Base-by-base conservation (phyloP, 2,329 filamentous ascomycete genomes). In the Phoma sp. region DNA sequence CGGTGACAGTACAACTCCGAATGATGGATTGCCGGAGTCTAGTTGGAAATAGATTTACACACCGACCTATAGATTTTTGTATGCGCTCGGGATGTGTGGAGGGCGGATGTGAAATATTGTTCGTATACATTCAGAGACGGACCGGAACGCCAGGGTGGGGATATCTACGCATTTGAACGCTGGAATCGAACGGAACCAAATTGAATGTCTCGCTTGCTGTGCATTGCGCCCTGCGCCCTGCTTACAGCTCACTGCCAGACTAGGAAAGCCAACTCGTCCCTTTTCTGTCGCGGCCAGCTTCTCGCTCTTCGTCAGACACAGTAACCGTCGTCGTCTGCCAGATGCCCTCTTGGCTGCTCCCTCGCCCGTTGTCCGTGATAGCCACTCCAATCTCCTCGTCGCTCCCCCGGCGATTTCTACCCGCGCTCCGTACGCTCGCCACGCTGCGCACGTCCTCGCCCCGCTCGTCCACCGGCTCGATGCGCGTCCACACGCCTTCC, bases 261-360 rank as follows among this genome's bases (percentile, higher is more conserved):
- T 29, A 29, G 27, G 8, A 4, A 7, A 53, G 32, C 51, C 38
- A 53, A 7, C 51, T 48, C 25, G 31, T 43, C 13, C 51, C 43
- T 5, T 32, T 24, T 2, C 32, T 19, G 4, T 47, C 38, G 8
- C 7, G 22, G 10, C 25, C 25, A 19, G 15, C 21, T 2, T 36
- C 25, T 13, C 35, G 25, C 17, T 22, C 49, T 33, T 27, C 47
- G 10, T 41, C 39, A n/a, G 51, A 24, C 3, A 38, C 17, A 7
- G 43, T 52, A 13, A 48, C 36, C 10, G 37, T 43, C 12, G 38
- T 56, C 25, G 53, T 52, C 32, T 51, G 47, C 53, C 47, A 56
- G 2, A 56, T 56, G 1, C 43, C 43, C 2, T 47, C 43, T n/a
- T 40, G 37, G 8, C 24, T 35, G 10, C 43, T 27, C 7, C 2